Conservation (phyloP, 2,329 filamentous ascomycete species). For the Lasiodiplodia theobromae region DNA sequence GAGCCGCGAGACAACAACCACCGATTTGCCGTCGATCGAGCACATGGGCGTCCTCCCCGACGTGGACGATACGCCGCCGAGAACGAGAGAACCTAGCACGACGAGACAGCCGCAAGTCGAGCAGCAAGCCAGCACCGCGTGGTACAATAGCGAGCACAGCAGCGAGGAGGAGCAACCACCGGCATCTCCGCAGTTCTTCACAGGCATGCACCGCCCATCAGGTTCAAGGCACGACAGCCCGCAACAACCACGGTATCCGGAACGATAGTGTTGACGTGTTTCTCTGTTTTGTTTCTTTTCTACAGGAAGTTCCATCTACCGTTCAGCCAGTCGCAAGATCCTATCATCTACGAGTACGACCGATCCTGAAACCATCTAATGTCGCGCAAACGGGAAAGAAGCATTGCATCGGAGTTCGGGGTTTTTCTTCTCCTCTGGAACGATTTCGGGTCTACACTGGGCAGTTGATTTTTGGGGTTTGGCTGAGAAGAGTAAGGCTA, state of each 20-base stretch:
- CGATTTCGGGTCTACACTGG: background rate
- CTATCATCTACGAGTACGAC: slow-evolving; percentile 1
- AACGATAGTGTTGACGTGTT: background rate
- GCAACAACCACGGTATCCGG: slow-evolving; percentile 11
- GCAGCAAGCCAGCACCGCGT: background rate
- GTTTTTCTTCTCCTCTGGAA: background rate
- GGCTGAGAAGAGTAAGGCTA: background rate
- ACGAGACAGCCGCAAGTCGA: background rate
- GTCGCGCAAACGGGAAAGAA: background rate
- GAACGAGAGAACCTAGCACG: slow-evolving; percentile 2
- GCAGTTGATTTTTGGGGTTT: background rate
- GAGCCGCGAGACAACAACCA: background rate
- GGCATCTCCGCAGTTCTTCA: slow-evolving; percentile 1
- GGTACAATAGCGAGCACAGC: slow-evolving; percentile 13
- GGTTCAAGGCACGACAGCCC: slow-evolving; percentile 21
- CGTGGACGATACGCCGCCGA: slow-evolving; percentile 1
- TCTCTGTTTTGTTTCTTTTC: background rate
- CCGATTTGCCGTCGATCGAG: slow-evolving; percentile 10
- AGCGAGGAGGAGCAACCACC: slow-evolving; percentile 5
- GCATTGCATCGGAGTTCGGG: background rate
- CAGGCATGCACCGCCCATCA: slow-evolving; percentile 9
- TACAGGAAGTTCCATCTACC: slow-evolving; percentile 20
- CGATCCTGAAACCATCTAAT: background rate
- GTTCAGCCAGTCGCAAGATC: slow-evolving; percentile 13
- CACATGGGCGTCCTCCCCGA: slow-evolving; percentile 16